Evolutionary conservation across 331 rosid species (phyloP).

Genomic region (Pyracantha coccinea): DNA sequence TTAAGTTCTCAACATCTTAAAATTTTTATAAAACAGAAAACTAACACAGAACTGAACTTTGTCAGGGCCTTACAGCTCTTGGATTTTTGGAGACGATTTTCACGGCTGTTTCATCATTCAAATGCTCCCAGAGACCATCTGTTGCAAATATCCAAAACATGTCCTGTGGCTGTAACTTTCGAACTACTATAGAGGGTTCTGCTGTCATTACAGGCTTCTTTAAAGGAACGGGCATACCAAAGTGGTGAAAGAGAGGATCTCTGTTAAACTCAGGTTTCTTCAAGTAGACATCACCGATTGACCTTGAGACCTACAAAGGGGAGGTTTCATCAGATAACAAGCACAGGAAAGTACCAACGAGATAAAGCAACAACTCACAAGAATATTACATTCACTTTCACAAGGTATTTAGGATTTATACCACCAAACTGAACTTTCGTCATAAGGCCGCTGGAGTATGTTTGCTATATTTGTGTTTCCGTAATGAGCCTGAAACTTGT

Average conservation of each 20-base stretch:
- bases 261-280: constrained; percentile 70
- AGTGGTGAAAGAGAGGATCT: constrained; percentile 51
- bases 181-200: constrained; percentile 55
- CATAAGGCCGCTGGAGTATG: neutral
- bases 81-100: constrained; percentile 48
- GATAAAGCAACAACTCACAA: constrained; percentile 4
- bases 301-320: constrained; percentile 58
- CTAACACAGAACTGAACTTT: neutral
- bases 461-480: neutral
- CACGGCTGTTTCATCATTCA: constrained; percentile 63
- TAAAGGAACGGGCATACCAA: constrained; percentile 42
- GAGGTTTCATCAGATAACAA: neutral
- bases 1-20: neutral
- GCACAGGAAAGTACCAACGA: neutral
- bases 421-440: neutral
- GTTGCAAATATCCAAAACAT: constrained; percentile 73
- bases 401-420: neutral
- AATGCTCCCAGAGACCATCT: constrained; percentile 82
- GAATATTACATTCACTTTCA: constrained; percentile 2
- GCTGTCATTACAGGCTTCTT: constrained; percentile 71
- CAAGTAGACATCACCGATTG: constrained; percentile 78
- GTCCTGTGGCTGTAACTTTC: constrained; percentile 46
- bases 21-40: too few species aligned
- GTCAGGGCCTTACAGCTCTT: constrained; percentile 47
- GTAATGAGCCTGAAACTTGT: neutral